phyloP scores from a whole-genome alignment of 495 filamentous ascomycete genomes.

The Achaetomiella virescens region DNA sequence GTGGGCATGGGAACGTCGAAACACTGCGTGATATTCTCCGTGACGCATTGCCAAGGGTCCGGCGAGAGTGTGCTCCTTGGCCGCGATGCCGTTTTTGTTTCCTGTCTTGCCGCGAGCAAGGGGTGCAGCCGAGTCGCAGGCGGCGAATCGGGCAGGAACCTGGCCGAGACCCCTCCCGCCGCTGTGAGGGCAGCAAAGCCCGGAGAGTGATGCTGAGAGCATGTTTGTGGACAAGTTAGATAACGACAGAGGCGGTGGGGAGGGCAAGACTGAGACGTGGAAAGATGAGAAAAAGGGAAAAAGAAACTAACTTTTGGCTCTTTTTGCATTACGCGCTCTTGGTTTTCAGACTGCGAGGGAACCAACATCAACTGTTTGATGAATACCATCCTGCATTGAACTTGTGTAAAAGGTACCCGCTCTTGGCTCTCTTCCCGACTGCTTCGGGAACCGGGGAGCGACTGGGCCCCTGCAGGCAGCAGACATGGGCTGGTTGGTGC shows the following conservation, averaged over 20 bases:
- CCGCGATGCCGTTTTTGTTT: background rate
- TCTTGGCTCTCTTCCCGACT: no score
- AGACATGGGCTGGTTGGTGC: no score
- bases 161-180: background rate
- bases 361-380: no score
- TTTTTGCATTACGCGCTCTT: no score
- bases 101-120: background rate
- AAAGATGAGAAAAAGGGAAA: no score
- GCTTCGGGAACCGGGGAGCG: no score
- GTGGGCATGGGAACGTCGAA: background rate
- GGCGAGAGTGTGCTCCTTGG: background rate
- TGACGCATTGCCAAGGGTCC: constrained; percentile 1
- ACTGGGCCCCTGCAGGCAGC: no score
- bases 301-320: no score
- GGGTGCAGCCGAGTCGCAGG: background rate
- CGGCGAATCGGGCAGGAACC: background rate
- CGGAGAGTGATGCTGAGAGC: background rate
- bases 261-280: no score
- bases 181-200: background rate
- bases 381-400: no score
- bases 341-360: no score
- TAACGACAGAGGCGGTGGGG: background rate
- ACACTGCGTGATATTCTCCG: constrained; percentile 1
- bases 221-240: background rate
- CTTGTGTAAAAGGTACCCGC: no score